These are phyloP conservation scores for Parascedosporium putredinis DNA, from an alignment of 2,329 filamentous ascomycete species.

Conservation along the genomic window DNA sequence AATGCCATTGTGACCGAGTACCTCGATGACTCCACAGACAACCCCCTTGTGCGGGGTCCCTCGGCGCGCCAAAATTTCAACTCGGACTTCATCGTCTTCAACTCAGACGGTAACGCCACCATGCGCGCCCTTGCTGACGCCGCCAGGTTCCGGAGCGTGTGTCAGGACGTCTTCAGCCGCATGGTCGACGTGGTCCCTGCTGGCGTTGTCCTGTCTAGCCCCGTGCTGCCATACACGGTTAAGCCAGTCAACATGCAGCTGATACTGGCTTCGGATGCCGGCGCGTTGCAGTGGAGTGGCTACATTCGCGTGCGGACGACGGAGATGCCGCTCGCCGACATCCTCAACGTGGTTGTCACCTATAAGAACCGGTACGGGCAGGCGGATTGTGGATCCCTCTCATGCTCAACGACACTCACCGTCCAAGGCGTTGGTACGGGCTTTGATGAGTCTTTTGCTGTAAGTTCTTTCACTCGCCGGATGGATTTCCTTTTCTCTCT, in stretches of 20 bases:
- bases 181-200: constrained; percentile 52
- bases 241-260: constrained; percentile 50
- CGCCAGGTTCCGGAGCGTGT: constrained; percentile 33
- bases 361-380: constrained; percentile 47
- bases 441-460: constrained; percentile 49
- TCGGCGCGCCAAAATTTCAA: constrained; percentile 33
- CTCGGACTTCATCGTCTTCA: constrained; percentile 47
- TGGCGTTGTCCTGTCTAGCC: constrained; percentile 37
- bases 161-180: constrained; percentile 41
- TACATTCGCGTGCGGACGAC: constrained; percentile 48
- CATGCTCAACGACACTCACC: constrained; percentile 34
- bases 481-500: too few species aligned
- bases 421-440: constrained; percentile 39
- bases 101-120: constrained; percentile 44
- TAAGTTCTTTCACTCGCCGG: too few species aligned
- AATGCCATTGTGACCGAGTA: constrained; percentile 48
- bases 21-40: constrained; percentile 38
- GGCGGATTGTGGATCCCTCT: constrained; percentile 27
- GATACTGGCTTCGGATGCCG: constrained; percentile 37
- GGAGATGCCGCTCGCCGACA: constrained; percentile 26
- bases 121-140: constrained; percentile 35
- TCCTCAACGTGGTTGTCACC: constrained; percentile 37
- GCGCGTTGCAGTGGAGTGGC: constrained; percentile 38
- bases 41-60: constrained; percentile 44
- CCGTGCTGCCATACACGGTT: constrained; percentile 44